Percentiles rank a stretch among this genome's conserved stretches.
Evolutionary conservation across 2,329 filamentous ascomycete genomes (phyloP).

Genomic region (Aspergillus aculeatinus): DNA sequence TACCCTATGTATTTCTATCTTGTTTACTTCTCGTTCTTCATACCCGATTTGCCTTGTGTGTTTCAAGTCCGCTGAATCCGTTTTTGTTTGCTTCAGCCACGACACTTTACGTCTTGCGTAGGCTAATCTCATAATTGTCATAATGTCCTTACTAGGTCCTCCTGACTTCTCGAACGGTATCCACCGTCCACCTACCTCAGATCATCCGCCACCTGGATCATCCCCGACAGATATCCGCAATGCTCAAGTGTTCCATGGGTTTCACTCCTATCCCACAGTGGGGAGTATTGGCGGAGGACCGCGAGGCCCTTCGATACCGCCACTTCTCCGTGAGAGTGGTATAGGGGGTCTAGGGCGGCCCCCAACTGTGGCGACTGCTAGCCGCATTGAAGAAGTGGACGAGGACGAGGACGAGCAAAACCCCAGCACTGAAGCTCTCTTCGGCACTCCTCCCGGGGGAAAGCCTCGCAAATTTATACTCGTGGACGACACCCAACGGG

Average conservation of each 20-base stretch:
- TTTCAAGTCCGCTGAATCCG: conserved; percentile 19
- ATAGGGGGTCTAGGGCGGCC: conserved; percentile 45
- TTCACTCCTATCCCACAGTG: conserved; percentile 62
- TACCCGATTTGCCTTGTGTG: conserved; percentile 8
- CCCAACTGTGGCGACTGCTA: conserved; percentile 34
- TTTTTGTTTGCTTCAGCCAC: conserved; percentile 15
- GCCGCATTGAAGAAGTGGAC: conserved; percentile 22
- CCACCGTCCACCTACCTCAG: conserved; percentile 63
- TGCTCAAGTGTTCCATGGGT: conserved; percentile 71
- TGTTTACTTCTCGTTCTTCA: conserved; percentile 8
- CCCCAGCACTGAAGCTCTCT: conserved; percentile 63
- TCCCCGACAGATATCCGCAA: conserved; percentile 68
- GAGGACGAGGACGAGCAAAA: conserved; percentile 28
- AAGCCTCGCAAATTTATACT: conserved; percentile 97
- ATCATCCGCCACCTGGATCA: conserved; percentile 48
- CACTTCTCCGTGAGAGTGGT: conserved; percentile 59
- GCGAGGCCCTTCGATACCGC: conserved; percentile 61
- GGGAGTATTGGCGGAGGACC: conserved; percentile 54
- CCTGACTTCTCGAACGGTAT: conserved; percentile 48
- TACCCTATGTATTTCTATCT: conserved; percentile 16
- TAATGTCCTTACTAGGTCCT: conserved; percentile 33
- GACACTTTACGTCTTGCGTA: conserved; percentile 36
- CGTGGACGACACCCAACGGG: conserved; percentile 82
- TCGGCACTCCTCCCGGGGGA: conserved; percentile 82
- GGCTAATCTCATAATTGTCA: conserved; percentile 39